Evolutionary conservation across 1,284 basidiomycete species (phyloP).

Genomic region (Golubevia pallescens): DNA sequence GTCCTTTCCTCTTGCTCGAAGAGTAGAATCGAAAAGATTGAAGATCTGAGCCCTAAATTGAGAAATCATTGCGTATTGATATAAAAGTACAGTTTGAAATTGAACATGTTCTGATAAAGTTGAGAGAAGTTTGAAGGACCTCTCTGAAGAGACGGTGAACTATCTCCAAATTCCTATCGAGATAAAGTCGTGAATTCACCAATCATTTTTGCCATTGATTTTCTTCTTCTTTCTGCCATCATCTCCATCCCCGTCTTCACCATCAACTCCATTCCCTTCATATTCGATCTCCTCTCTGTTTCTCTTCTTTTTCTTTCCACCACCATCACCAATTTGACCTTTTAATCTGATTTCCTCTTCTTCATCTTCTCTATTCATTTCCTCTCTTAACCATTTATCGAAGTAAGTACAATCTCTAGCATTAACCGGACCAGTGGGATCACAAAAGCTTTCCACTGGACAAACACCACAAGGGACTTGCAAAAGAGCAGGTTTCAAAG

Average conservation of each 20-base stretch:
- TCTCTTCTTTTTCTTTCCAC: too few relatives aligned
- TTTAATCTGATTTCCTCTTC: not conserved
- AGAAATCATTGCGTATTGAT: too few relatives aligned
- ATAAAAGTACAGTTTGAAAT: too few relatives aligned
- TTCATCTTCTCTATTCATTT: not conserved
- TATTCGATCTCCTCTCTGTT: slow-evolving; percentile 1
- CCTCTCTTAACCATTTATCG: slow-evolving; percentile 22
- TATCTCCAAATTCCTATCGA: too few relatives aligned
- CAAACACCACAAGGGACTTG: slow-evolving; percentile 49
- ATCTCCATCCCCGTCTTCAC: not conserved
- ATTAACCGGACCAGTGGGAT: slow-evolving; percentile 44
- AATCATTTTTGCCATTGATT: not conserved
- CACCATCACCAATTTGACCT: not conserved
- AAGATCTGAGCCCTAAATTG: too few relatives aligned
- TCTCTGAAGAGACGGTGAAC: too few relatives aligned
- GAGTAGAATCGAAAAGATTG: too few relatives aligned
- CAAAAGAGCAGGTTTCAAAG: slow-evolving; percentile 3
- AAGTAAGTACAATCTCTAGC: slow-evolving; percentile 46
- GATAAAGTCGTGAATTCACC: too few relatives aligned
- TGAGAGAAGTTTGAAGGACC: too few relatives aligned
- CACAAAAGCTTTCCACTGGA: slow-evolving; percentile 54
- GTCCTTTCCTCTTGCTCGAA: too few relatives aligned
- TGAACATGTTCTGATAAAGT: too few relatives aligned
- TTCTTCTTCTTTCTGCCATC: not conserved
- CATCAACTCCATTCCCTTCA: slow-evolving; percentile 3